Base-by-base conservation (phyloP, 2,329 filamentous ascomycete genomes). In the Sarocladium kiliense region DNA sequence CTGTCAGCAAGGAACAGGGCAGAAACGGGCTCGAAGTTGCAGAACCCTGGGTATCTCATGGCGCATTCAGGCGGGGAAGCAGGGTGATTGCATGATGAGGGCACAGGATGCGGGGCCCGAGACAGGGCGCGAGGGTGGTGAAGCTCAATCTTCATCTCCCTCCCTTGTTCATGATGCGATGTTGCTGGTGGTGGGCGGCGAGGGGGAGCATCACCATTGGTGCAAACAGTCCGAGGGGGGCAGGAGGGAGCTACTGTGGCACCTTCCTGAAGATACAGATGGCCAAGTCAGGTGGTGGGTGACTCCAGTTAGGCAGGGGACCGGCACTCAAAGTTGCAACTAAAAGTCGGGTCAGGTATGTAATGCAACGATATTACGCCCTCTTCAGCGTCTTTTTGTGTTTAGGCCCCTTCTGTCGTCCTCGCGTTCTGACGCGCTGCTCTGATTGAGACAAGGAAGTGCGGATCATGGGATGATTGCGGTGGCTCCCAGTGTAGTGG, bases 121-220 rank as follows among this genome's bases (percentile, higher is more conserved):
- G 41, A 25, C 41, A 44, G 36, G 36, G 41, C 25, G 44, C 25
- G 23, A 30, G 25, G 44, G 44, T 47, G 23, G 18, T 27, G 44
- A 30, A 30, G 44, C 44, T 47, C 39, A 30, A 27, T 47, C 23
- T 47, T 47, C 44, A 47, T 47, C 25, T 47, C 44, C 44, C 44
- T 47, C 44, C 44, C 44, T 47, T 30, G 25, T 16, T n/a, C 10
- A n/a, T 30, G 23, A 47, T 47, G 16, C 5, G 23, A 47, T 47
- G 44, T 30, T 30, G 25, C n/a, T 23, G 25, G 12, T 11, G 21
- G 44, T 30, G 44, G 44, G 25, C 23, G 7, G 25, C 44, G 25
- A 26, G 44, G n/a, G 41, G 23, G 21, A 47, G 44, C 44, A n/a
- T 27, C 4, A 47, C 44, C 23, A 47, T 47, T 47, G 44, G 44